These are phyloP conservation scores for Ophiostoma montium DNA, from an alignment of 2,329 filamentous ascomycete genomes.

Conservation along the genomic window DNA sequence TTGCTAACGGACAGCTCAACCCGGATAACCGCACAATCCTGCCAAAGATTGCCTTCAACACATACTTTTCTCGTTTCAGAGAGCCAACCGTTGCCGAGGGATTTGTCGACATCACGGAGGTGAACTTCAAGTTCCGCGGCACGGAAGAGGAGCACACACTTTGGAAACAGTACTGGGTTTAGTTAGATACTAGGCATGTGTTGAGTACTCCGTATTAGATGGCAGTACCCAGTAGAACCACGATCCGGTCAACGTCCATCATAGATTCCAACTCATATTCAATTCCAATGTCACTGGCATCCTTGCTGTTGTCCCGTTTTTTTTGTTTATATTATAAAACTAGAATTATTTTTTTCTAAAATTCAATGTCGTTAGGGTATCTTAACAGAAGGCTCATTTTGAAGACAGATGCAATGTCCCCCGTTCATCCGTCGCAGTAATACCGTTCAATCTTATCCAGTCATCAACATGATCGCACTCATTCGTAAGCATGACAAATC, in stretches of 20 bases:
- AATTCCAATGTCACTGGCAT: too few species aligned
- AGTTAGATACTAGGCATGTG: background rate
- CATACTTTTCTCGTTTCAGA: conserved; percentile 59
- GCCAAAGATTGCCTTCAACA: conserved; percentile 66
- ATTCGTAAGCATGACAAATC: background rate
- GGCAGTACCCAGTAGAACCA: too few species aligned
- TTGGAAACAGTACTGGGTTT: conserved; percentile 72
- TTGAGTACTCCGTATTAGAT: too few species aligned
- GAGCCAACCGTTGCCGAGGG: conserved; percentile 63
- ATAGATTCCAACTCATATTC: too few species aligned
- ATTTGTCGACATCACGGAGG: conserved; percentile 62
- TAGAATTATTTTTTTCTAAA: background rate
- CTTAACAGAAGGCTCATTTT: background rate
- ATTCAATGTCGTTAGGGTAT: background rate
- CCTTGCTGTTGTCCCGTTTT: too few species aligned
- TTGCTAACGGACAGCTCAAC: conserved; percentile 41
- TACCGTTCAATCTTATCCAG: too few species aligned
- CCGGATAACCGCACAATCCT: conserved; percentile 64
- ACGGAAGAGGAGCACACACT: conserved; percentile 50
- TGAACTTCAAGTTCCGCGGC: conserved; percentile 66
- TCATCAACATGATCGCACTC: background rate
- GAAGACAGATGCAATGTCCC: too few species aligned
- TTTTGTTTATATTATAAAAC: too few species aligned
- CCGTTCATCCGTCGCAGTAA: background rate
- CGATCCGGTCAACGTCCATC: too few species aligned